These are phyloP conservation scores for Botrytis sinoallii DNA, from an alignment of 2,329 filamentous ascomycete species.

Conservation along the genomic window DNA sequence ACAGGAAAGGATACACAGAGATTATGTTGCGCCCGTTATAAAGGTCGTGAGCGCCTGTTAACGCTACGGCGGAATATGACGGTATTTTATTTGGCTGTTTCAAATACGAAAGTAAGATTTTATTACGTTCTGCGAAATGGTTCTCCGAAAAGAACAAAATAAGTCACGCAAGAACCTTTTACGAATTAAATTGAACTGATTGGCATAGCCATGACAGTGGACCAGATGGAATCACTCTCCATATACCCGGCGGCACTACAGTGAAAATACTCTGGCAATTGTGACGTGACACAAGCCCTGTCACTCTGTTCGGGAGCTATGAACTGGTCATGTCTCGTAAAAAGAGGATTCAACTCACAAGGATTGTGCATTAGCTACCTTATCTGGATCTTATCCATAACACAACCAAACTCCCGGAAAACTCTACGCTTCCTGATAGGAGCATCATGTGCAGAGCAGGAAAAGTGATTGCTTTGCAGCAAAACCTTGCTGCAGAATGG, in stretches of 20 bases:
- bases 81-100: neutral
- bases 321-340: constrained; percentile 2
- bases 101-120: neutral
- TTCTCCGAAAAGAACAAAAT: neutral
- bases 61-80: neutral
- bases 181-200: neutral
- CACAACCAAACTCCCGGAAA: neutral
- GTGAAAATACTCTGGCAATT: neutral
- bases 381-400: constrained; percentile 3
- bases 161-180: neutral
- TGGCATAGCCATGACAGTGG: neutral
- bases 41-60: neutral
- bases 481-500: constrained; percentile 5
- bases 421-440: neutral
- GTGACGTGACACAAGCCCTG: neutral
- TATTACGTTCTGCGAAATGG: neutral
- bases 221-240: neutral
- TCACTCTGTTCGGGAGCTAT: neutral
- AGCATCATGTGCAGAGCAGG: neutral
- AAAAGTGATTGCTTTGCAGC: constrained; percentile 4
- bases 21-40: neutral
- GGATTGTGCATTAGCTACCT: constrained; percentile 9
- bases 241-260: neutral
- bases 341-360: neutral
- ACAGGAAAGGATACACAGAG: constrained; percentile 4